A percentile compares a stretch with the other conserved stretches of the same genome.
These are phyloP conservation scores for Prunus yedoensis DNA, from an alignment of 331 rosid species.

Conservation along the genomic window DNA sequence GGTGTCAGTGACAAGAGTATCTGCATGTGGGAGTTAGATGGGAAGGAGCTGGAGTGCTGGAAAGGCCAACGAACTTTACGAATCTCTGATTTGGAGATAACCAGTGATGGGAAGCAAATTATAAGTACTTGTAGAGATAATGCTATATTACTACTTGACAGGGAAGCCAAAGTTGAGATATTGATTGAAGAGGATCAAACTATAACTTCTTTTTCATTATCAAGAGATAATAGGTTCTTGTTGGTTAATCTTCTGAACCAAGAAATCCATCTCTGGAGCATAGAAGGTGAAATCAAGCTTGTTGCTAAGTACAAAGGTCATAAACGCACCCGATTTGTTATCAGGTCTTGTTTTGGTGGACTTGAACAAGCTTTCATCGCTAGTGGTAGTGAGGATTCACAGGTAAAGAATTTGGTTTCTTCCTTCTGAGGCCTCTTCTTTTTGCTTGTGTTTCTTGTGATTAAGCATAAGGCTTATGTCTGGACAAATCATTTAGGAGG, in stretches of 20 bases:
- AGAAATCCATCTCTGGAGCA: constrained; percentile 96
- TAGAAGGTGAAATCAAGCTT: constrained; percentile 64
- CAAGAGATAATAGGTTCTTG: constrained; percentile 72
- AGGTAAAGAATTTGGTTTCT: constrained; percentile 46
- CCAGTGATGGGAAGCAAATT: constrained; percentile 66
- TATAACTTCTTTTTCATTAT: constrained; percentile 79
- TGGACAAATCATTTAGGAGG: not conserved
- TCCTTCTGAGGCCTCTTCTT: not conserved
- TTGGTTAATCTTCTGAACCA: constrained; percentile 82
- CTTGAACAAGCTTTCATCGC: constrained; percentile 84
- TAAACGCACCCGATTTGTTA: constrained; percentile 69
- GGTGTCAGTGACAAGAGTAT: constrained; percentile 90
- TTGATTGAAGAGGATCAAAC: constrained; percentile 74
- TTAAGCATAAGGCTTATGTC: not conserved
- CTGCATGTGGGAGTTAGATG: constrained; percentile 91
- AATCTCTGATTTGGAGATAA: constrained; percentile 89
- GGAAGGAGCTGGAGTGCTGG: constrained; percentile 95
- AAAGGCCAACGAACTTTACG: constrained; percentile 75
- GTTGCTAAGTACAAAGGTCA: constrained; percentile 82
- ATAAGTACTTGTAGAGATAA: constrained; percentile 69
- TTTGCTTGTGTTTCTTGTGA: not conserved
- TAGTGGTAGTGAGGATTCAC: constrained; percentile 99
- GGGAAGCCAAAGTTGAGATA: constrained; percentile 74
- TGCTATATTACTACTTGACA: constrained; percentile 64
- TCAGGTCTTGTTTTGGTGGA: constrained; percentile 97